Evolutionary conservation across 129 eudicot species (phyloP), one percentile per base, ranked within the genome.

Genomic region (Cynara cardunculus): DNA sequence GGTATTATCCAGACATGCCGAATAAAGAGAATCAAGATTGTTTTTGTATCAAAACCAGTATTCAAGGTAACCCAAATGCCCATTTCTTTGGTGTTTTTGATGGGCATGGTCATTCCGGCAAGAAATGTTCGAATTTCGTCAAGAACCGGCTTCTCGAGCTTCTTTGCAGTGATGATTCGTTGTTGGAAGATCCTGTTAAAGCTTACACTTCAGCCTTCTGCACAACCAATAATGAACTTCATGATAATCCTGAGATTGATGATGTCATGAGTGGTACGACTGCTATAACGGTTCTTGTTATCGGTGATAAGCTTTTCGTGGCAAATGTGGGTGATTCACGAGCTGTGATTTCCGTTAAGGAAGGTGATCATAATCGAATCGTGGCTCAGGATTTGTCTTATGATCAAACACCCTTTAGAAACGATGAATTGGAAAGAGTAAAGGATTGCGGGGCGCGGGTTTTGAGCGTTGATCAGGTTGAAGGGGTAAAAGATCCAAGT

Each of bases 221-320:
- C 1, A 87, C 85, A 1, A 83, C 91, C 0, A 95, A 95, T 39
- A 90, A 79, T 22, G 97, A 95, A 76, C 92, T 95, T 7, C 99
- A 92, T 46, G 30, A 78, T 21, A 88, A 91, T 78, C 59, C 78
- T 0, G 94, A 89, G 1, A 88, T 95, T 4, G 99, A 95, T 61
- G 99, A 95, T 81, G 78, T 96, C 8, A 95, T 95, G 99, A 95
- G 99, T 84, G 99, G 99, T 12, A 95, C 99, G 0, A 95, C 99
- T 32, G 99, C 99, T 24, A 92, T 95, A 21, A 92, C 99, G 6
- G 93, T 87, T 78, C 93, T 95, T 35, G 91, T 95, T 4, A 64
- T 95, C 34, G 96, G 93, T 69, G 89, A 95, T 66, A 95, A 73
- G 87, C 86, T 95, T 65, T 95, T 87, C 44, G 94, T 95, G 76